Percentiles rank a stretch among this genome's conserved stretches.
Conservation (phyloP, 345 rosid species). For the Citrus medica region DNA sequence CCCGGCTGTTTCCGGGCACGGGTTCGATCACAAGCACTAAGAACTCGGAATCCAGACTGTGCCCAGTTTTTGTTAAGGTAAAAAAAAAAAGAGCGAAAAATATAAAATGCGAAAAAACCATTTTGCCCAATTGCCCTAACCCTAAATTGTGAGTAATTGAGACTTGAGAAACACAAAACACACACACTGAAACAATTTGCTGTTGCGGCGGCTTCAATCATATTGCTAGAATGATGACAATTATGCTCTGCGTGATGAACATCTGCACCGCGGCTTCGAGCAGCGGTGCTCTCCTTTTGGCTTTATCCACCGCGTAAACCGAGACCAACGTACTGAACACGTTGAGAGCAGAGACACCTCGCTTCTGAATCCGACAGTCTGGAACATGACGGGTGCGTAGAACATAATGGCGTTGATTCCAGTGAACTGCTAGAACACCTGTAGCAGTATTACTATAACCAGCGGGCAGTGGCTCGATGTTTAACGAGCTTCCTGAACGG, state of each 20-base stretch:
- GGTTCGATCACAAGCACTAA: too few relatives aligned
- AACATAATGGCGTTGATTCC: constrained; percentile 53
- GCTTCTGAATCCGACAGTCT: constrained; percentile 59
- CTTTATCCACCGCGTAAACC: constrained; percentile 50
- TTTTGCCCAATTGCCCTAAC: too few relatives aligned
- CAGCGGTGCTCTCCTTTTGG: constrained; percentile 51
- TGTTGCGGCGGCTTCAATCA: constrained; percentile 3
- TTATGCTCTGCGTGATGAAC: constrained; percentile 30
- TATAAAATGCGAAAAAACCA: too few relatives aligned
- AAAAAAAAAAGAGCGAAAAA: too few relatives aligned
- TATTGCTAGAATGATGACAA: constrained; percentile 20
- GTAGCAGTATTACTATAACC: constrained; percentile 32
- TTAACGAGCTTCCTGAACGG: constrained; percentile 51
- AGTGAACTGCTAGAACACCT: constrained; percentile 40
- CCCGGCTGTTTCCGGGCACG: too few relatives aligned
- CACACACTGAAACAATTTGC: too few relatives aligned
- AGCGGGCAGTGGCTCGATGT: constrained; percentile 31
- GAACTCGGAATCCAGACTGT: too few relatives aligned
- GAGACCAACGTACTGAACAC: constrained; percentile 59
- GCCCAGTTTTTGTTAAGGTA: too few relatives aligned
- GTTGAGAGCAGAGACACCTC: constrained; percentile 60
- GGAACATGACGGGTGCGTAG: constrained; percentile 63
- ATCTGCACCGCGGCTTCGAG: constrained; percentile 52
- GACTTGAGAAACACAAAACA: too few relatives aligned
- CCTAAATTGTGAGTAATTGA: too few relatives aligned